These are phyloP conservation scores for Breviolum minutum DNA, from an alignment of 73 alveolate species.

Conservation along the genomic window DNA sequence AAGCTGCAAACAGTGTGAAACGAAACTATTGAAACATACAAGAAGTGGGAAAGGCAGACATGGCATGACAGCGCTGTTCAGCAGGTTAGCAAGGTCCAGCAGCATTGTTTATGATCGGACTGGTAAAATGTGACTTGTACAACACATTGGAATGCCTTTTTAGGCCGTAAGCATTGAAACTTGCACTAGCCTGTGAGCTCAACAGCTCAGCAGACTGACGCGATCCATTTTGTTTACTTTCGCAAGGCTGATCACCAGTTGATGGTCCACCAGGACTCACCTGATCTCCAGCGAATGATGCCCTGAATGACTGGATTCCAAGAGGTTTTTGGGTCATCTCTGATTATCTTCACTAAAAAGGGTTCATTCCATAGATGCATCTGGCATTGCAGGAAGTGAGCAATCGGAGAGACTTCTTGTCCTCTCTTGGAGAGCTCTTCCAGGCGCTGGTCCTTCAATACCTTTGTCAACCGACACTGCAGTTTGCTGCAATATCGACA, in stretches of 20 bases:
- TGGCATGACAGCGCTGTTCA: too few relatives aligned
- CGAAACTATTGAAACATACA: neutral
- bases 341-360: too few relatives aligned
- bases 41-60: neutral
- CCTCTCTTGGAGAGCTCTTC: constrained; percentile 67
- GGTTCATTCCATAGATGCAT: neutral
- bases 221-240: neutral
- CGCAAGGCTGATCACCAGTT: constrained; percentile 51
- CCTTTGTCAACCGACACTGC: neutral
- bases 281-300: too few relatives aligned
- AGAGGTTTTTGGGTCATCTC: too few relatives aligned
- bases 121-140: too few relatives aligned
- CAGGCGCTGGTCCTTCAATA: neutral
- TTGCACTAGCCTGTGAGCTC: too few relatives aligned
- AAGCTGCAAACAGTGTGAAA: neutral
- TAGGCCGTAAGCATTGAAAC: too few relatives aligned
- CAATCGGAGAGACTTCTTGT: constrained; percentile 37
- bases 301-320: too few relatives aligned
- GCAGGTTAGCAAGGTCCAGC: too few relatives aligned
- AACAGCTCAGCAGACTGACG: neutral
- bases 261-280: constrained; percentile 53
- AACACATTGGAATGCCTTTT: too few relatives aligned
- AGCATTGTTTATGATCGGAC: too few relatives aligned
- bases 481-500: neutral
- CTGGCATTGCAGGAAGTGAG: constrained; percentile 19